phyloP scores from a whole-genome alignment of 345 rosid genomes.

The Eucalyptus pauciflora region DNA sequence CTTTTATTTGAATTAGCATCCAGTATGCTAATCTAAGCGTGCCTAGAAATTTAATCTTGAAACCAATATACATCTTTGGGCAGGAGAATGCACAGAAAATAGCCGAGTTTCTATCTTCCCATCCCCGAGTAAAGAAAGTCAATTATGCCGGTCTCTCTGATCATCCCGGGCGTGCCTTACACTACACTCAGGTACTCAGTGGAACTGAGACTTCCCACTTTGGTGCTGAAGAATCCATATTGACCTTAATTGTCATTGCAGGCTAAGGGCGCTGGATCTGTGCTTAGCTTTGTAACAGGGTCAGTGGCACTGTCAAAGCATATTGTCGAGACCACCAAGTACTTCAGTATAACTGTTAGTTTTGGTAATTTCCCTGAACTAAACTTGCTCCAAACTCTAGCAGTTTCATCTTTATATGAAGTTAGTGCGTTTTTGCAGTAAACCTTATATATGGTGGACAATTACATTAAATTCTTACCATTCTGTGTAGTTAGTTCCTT shows the following conservation, averaged over 20 bases:
- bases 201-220: neutral
- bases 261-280: slow-evolving; percentile 97
- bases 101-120: slow-evolving; percentile 69
- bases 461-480: neutral
- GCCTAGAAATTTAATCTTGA: neutral
- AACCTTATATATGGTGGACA: neutral
- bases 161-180: slow-evolving; percentile 81
- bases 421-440: neutral
- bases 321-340: slow-evolving; percentile 75
- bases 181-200: slow-evolving; percentile 74
- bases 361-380: slow-evolving; percentile 52
- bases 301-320: slow-evolving; percentile 81
- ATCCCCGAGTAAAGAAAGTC: slow-evolving; percentile 80
- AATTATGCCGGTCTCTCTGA: slow-evolving; percentile 76
- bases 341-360: slow-evolving; percentile 93
- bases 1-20: neutral
- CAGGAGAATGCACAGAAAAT: slow-evolving; percentile 89
- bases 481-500: neutral
- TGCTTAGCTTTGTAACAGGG: slow-evolving; percentile 91
- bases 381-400: neutral
- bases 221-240: neutral
- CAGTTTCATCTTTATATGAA: neutral
- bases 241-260: slow-evolving; percentile 8
- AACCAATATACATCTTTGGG: neutral
- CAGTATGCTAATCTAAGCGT: neutral